These are phyloP conservation scores for Phytophthora colocasiae DNA, from an alignment of 352 stramenopile species.

Conservation along the genomic window DNA sequence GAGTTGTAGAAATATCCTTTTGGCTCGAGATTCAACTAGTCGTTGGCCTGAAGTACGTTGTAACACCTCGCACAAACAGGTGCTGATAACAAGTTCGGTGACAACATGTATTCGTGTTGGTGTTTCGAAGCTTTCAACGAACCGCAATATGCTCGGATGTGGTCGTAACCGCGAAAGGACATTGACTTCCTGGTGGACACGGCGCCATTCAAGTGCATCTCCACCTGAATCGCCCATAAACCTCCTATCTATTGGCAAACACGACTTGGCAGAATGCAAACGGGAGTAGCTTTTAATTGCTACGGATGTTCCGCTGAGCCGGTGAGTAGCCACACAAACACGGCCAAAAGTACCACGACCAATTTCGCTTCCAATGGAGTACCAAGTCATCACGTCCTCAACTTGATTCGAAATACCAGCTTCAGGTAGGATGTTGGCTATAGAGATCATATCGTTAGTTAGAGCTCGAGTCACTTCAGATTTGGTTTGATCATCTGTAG, in stretches of 20 bases:
- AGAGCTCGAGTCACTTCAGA: slow-evolving; percentile 11
- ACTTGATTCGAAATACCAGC: slow-evolving; percentile 9
- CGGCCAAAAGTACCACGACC: slow-evolving; percentile 62
- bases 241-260: slow-evolving; percentile 29
- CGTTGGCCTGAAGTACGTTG: slow-evolving; percentile 37
- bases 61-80: slow-evolving; percentile 55
- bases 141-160: slow-evolving; percentile 56
- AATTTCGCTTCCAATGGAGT: slow-evolving; percentile 54
- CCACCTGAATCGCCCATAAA: slow-evolving; percentile 2
- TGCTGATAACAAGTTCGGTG: slow-evolving; percentile 54
- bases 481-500: slow-evolving; percentile 22
- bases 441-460: not conserved
- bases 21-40: slow-evolving; percentile 45
- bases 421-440: not conserved
- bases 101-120: slow-evolving; percentile 63
- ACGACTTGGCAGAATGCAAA: slow-evolving; percentile 44
- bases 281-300: slow-evolving; percentile 76
- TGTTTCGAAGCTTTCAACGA: slow-evolving; percentile 70
- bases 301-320: slow-evolving; percentile 48
- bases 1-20: slow-evolving; percentile 53
- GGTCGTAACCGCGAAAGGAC: slow-evolving; percentile 47
- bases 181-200: slow-evolving; percentile 61
- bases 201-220: slow-evolving; percentile 65
- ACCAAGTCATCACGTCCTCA: slow-evolving; percentile 43
- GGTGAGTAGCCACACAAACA: slow-evolving; percentile 53